Conservation (phyloP, 1,139 yeast genomes). For the Yamadazyma songkhlaensis region DNA sequence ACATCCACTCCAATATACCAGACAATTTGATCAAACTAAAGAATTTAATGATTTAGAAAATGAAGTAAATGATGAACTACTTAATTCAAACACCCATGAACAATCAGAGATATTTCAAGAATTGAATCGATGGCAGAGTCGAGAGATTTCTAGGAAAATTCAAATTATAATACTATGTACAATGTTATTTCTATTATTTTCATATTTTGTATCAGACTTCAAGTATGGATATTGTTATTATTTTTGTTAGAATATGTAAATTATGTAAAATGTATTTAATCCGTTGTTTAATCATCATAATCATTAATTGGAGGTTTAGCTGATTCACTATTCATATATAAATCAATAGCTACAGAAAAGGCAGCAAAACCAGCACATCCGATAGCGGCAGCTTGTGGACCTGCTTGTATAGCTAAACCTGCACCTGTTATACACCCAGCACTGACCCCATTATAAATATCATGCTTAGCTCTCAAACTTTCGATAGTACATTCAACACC, state of each 20-base stretch:
- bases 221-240: constrained; percentile 39
- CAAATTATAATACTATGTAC: constrained; percentile 4
- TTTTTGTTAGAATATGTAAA: constrained; percentile 23
- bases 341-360: constrained; percentile 88
- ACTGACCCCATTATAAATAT: constrained; percentile 83
- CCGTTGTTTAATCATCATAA: constrained; percentile 61
- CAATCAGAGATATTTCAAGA: background rate
- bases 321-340: constrained; percentile 84
- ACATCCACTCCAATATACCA: background rate
- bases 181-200: constrained; percentile 15
- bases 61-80: background rate
- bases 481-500: constrained; percentile 95
- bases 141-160: background rate
- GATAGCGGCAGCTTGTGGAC: constrained; percentile 86
- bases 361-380: constrained; percentile 99
- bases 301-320: constrained; percentile 85
- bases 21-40: background rate
- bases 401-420: constrained; percentile 86
- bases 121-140: background rate
- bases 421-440: constrained; percentile 97
- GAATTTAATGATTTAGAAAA: background rate
- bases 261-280: background rate
- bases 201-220: constrained; percentile 27
- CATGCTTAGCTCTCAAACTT: constrained; percentile 83
- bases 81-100: background rate